Percentiles rank a stretch among this genome's conserved stretches.
Conservation (phyloP, 2,329 filamentous ascomycete genomes). For the Fusarium sp. region DNA sequence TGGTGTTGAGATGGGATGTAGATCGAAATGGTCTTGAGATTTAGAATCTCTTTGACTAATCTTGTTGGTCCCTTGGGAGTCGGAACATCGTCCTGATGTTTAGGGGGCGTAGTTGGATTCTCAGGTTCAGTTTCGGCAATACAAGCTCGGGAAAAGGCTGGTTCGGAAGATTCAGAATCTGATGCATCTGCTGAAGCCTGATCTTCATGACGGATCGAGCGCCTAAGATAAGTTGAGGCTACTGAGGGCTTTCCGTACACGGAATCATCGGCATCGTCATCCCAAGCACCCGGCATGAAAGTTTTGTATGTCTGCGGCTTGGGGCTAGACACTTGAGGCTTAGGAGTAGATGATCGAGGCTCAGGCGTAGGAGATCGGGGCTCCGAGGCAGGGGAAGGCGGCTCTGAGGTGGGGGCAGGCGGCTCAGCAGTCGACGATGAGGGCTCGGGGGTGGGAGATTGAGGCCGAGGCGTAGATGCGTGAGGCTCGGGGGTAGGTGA, state of each 20-base stretch:
- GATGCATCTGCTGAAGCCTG: constrained; percentile 26
- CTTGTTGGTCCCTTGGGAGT: constrained; percentile 69
- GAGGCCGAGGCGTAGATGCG: too few relatives aligned
- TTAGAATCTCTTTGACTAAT: constrained; percentile 70
- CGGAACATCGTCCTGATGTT: constrained; percentile 58
- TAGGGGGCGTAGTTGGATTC: constrained; percentile 23
- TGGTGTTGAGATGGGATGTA: constrained; percentile 69
- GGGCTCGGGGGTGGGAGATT: too few relatives aligned
- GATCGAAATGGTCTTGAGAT: constrained; percentile 66
- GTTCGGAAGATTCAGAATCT: constrained; percentile 49
- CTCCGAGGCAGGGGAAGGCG: too few relatives aligned
- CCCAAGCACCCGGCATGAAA: constrained; percentile 70
- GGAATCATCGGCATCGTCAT: constrained; percentile 54
- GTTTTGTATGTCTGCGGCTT: constrained; percentile 23
- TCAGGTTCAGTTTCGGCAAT: constrained; percentile 36
- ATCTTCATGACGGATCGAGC: constrained; percentile 25
- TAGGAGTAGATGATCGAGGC: not conserved
- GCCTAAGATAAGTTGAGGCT: constrained; percentile 13
- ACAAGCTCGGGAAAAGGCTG: constrained; percentile 48
- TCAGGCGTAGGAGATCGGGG: not conserved
- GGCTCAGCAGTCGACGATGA: too few relatives aligned
- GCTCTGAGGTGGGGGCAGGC: too few relatives aligned
- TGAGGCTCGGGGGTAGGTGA: too few relatives aligned
- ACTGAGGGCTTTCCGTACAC: constrained; percentile 18
- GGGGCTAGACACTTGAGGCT: not conserved